Percentiles rank a stretch among this genome's conserved stretches.
These are phyloP conservation scores for Gastrolobium villosum DNA, from an alignment of 306 rosid genomes.

Conservation along the genomic window DNA sequence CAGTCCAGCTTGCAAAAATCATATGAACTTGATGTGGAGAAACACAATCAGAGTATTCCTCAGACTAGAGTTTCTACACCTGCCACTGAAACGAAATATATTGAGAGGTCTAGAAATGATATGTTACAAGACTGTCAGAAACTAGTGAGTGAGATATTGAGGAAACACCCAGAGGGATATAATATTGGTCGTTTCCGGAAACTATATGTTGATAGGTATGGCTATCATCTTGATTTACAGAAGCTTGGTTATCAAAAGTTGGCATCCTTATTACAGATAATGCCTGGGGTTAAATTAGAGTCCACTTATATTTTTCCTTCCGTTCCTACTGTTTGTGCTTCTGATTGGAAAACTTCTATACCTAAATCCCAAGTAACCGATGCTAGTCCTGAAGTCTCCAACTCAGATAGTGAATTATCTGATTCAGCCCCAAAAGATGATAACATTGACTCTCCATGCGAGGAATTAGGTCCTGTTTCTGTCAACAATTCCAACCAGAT, in stretches of 20 bases:
- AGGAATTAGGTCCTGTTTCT: conserved; percentile 78
- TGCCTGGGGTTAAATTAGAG: conserved; percentile 72
- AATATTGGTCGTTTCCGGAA: conserved; percentile 57
- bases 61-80: conserved; percentile 52
- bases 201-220: conserved; percentile 60
- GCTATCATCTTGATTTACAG: conserved; percentile 63
- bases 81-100: conserved; percentile 42
- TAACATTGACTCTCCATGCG: conserved; percentile 62
- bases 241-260: conserved; percentile 75
- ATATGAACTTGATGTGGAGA: conserved; percentile 53
- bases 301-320: conserved; percentile 55
- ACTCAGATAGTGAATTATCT: conserved; percentile 58
- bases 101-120: conserved; percentile 55
- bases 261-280: conserved; percentile 60
- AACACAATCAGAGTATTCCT: conserved; percentile 51
- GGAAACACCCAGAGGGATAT: conserved; percentile 67
- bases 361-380: conserved; percentile 47
- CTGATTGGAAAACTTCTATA: conserved; percentile 44
- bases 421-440: conserved; percentile 56
- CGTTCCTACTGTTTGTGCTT: conserved; percentile 42
- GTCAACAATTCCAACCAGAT: conserved; percentile 29
- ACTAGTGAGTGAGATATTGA: conserved; percentile 67
- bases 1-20: conserved; percentile 45
- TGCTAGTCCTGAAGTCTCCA: conserved; percentile 20
- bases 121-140: conserved; percentile 67